These are phyloP conservation scores for Reticulascus tulasneorum DNA, from an alignment of 2,329 filamentous ascomycete species.

Conservation along the genomic window DNA sequence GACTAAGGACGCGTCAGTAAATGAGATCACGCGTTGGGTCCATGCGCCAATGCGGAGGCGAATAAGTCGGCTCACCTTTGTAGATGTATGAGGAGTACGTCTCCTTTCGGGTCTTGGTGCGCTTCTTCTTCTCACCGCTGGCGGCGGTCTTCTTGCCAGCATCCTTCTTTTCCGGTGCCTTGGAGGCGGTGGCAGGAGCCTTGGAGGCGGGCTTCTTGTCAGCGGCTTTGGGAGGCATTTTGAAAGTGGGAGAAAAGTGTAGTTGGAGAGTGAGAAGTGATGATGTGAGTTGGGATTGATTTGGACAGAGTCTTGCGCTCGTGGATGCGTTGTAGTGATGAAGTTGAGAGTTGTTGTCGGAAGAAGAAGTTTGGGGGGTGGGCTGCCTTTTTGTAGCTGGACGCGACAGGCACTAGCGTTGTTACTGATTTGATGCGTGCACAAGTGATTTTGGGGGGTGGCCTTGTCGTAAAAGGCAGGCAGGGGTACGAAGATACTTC, in stretches of 20 bases:
- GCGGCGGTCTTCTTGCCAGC: slow-evolving; percentile 99
- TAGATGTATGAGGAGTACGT: slow-evolving; percentile 99
- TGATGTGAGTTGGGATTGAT: slow-evolving; percentile 10
- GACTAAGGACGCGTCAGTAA: slow-evolving; percentile 54
- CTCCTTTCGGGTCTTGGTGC: slow-evolving; percentile 99
- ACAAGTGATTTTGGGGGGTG: slow-evolving; percentile 23
- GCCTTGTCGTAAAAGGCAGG: slow-evolving; percentile 1
- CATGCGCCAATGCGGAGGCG: neutral
- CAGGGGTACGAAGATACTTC: slow-evolving; percentile 3
- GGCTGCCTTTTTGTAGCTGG: slow-evolving; percentile 58
- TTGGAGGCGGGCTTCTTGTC: slow-evolving; percentile 99
- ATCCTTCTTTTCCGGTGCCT: slow-evolving; percentile 93
- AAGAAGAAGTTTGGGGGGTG: slow-evolving; percentile 46
- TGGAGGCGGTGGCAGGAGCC: slow-evolving; percentile 73
- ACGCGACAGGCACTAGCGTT: slow-evolving; percentile 45
- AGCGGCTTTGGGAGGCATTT: slow-evolving; percentile 97
- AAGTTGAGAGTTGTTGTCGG: slow-evolving; percentile 42
- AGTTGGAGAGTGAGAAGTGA: neutral
- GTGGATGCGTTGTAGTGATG: slow-evolving; percentile 27
- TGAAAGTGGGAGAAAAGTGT: slow-evolving; percentile 28
- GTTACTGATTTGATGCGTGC: slow-evolving; percentile 51
- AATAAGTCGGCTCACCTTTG: slow-evolving; percentile 65
- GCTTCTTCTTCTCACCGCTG: slow-evolving; percentile 99
- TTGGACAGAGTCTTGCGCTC: slow-evolving; percentile 16
- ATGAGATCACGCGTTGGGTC: slow-evolving; percentile 7